phyloP scores from a whole-genome alignment of 148 eudicot genomes.

The Rhododendron mucronatum region DNA sequence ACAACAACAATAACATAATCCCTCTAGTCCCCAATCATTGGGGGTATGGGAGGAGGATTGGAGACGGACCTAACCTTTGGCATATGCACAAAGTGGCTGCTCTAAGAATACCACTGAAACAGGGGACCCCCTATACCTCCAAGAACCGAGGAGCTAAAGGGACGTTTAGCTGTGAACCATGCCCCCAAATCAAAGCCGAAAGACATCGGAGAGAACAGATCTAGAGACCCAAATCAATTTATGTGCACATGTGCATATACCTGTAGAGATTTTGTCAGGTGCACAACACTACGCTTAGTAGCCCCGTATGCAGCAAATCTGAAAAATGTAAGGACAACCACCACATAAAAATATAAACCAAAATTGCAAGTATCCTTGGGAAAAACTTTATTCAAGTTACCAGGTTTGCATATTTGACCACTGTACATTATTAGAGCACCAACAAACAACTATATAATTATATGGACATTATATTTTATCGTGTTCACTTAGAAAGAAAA shows the following conservation, averaged over 20 bases:
- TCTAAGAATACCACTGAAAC: too few species aligned
- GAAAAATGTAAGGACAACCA: conserved; percentile 3
- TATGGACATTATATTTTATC: not conserved
- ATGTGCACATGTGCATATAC: conserved; percentile 17
- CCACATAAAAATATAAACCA: conserved; percentile 1
- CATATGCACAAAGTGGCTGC: too few species aligned
- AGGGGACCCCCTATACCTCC: too few species aligned
- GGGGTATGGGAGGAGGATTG: too few species aligned
- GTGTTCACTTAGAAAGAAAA: not conserved
- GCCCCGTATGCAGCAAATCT: conserved; percentile 99
- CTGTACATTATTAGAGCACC: not conserved
- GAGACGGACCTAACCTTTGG: too few species aligned
- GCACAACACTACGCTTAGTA: conserved; percentile 97
- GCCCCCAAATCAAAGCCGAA: not conserved
- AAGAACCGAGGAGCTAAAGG: too few species aligned
- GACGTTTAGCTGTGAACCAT: too few species aligned
- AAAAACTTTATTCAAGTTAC: not conserved
- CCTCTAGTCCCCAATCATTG: too few species aligned
- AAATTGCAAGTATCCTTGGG: not conserved
- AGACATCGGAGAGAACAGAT: not conserved
- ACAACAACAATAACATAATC: not conserved
- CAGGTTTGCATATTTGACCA: not conserved
- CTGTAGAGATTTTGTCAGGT: conserved; percentile 92
- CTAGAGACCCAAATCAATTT: not conserved
- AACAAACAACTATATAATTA: not conserved